A percentile compares a stretch with the other conserved stretches of the same genome.
phyloP scores from a whole-genome alignment of 176 grass and related monocot genomes.

The Sorghum bicolor region Sorghum_bicolor_NCBIv3 NC_012871.2:50900501-50901000 shows the following conservation, averaged over 20 bases:
- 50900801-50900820: slow-evolving; percentile 96
- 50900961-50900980: background rate
- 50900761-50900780: slow-evolving; percentile 23
- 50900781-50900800: slow-evolving; percentile 44
- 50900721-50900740: slow-evolving; percentile 16
- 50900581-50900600: background rate
- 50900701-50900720: slow-evolving; percentile 78
- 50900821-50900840: slow-evolving; percentile 82
- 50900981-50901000: slow-evolving; percentile 31
- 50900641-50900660: slow-evolving; percentile 88
- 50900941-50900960: background rate
- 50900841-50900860: slow-evolving; percentile 97
- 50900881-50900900: slow-evolving; percentile 53
- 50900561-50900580: background rate
- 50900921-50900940: background rate
- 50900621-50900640: slow-evolving; percentile 43
- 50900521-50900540: background rate
- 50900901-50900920: background rate
- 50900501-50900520: background rate
- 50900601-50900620: slow-evolving; percentile 30
- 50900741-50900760: slow-evolving; percentile 9
- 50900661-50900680: slow-evolving; percentile 96
- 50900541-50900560: background rate
- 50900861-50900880: slow-evolving; percentile 98
- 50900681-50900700: slow-evolving; percentile 98